Conservation (phyloP, 2,329 filamentous ascomycete genomes). For the Ascochyta pisi region DNA sequence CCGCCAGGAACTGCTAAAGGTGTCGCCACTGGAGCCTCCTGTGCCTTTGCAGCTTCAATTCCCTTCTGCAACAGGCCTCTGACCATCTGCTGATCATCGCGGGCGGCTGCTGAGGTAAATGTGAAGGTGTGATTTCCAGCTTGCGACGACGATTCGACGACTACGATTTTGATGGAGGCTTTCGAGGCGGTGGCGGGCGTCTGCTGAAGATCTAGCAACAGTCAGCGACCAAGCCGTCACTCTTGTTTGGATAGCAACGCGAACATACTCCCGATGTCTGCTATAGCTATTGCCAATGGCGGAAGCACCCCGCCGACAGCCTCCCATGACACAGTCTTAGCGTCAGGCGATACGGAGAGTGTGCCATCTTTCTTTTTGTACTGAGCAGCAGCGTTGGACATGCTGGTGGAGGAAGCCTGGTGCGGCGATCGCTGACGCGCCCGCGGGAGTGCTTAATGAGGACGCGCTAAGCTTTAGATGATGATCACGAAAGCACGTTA, state of each 20-base stretch:
- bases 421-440: slow-evolving; percentile 12
- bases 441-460: slow-evolving; percentile 17
- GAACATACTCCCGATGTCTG: slow-evolving; percentile 79
- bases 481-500: background rate
- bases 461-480: slow-evolving; percentile 10
- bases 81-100: slow-evolving; percentile 82
- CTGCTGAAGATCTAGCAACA: slow-evolving; percentile 80
- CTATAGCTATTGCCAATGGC: slow-evolving; percentile 72
- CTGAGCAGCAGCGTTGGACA: slow-evolving; percentile 52
- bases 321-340: slow-evolving; percentile 80
- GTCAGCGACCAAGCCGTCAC: slow-evolving; percentile 1
- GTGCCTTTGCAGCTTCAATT: slow-evolving; percentile 72
- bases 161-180: slow-evolving; percentile 93
- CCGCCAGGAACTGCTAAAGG: slow-evolving; percentile 30
- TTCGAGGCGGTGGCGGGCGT: slow-evolving; percentile 87
- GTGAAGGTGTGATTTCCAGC: slow-evolving; percentile 82
- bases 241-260: slow-evolving; percentile 6
- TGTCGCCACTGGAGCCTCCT: slow-evolving; percentile 45
- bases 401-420: slow-evolving; percentile 33
- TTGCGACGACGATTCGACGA: slow-evolving; percentile 67
- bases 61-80: slow-evolving; percentile 81
- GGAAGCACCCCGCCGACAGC: slow-evolving; percentile 69
- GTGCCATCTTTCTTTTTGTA: slow-evolving; percentile 98
- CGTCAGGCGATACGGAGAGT: slow-evolving; percentile 76
- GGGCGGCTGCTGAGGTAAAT: slow-evolving; percentile 82